phyloP scores from a whole-genome alignment of 116 monocot genomes.

The Thalassia testudinum region DNA sequence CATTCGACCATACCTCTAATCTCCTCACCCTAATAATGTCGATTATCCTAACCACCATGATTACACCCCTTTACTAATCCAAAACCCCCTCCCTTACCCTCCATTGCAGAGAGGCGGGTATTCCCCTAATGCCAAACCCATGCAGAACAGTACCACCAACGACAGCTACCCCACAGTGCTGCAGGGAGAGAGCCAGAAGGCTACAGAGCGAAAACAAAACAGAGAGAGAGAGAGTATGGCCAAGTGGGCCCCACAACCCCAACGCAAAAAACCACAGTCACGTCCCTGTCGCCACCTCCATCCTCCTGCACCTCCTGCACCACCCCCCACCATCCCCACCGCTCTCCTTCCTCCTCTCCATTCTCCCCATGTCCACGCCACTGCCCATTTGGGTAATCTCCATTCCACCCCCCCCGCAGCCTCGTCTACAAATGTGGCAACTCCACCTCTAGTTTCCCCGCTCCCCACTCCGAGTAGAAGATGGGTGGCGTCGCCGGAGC shows the following conservation, averaged over 20 bases:
- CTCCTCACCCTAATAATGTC: no score
- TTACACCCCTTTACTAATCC: no score
- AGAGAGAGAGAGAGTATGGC: no score
- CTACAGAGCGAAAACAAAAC: no score
- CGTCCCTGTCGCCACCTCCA: constrained; percentile 79
- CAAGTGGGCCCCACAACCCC: not conserved
- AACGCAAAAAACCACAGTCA: constrained; percentile 6
- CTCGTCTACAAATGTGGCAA: not conserved
- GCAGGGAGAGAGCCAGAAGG: no score
- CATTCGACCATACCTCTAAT: no score
- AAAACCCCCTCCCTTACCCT: no score
- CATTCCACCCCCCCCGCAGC: not conserved
- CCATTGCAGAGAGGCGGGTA: no score
- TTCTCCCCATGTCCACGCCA: not conserved
- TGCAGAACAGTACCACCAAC: no score
- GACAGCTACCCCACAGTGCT: no score
- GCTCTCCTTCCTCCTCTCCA: not conserved
- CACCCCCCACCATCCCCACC: not conserved
- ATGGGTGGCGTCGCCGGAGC: not conserved
- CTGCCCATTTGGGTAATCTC: not conserved
- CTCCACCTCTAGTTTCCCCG: not conserved
- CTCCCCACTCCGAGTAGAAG: not conserved
- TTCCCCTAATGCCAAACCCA: no score
- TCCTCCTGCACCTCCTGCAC: not conserved
- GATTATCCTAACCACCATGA: no score